These are phyloP conservation scores for Yamadazyma aaseri DNA, from an alignment of 1,139 yeast genomes.

Conservation along the genomic window DNA sequence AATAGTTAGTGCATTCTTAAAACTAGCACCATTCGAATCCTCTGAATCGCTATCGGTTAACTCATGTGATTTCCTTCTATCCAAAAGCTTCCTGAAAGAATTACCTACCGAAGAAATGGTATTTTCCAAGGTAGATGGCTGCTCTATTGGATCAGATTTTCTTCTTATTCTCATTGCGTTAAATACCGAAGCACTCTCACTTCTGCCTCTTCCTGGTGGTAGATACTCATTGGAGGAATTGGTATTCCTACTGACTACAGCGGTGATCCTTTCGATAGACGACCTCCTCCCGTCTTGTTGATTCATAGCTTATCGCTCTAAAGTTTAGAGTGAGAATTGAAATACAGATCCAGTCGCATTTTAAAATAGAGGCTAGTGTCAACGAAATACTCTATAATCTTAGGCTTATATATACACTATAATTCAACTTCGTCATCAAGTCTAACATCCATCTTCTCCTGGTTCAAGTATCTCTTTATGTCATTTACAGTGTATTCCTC, in stretches of 20 bases:
- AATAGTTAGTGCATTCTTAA: conserved; percentile 4
- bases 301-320: no score
- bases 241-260: no score
- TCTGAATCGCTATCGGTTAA: conserved; percentile 6
- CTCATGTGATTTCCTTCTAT: conserved; percentile 14
- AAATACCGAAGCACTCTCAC: neutral
- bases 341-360: no score
- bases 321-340: no score
- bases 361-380: no score
- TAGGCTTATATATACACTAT: conserved; percentile 12
- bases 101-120: neutral
- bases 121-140: neutral
- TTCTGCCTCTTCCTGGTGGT: neutral
- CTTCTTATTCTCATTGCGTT: neutral
- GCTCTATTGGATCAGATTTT: neutral
- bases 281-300: no score
- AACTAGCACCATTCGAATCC: conserved; percentile 5
- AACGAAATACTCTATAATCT: no score
- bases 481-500: conserved; percentile 85
- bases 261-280: no score
- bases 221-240: no score
- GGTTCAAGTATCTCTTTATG: conserved; percentile 57
- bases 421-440: conserved; percentile 30
- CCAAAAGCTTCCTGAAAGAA: conserved; percentile 10
- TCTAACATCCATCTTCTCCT: conserved; percentile 36